Conservation (phyloP, 1,284 basidiomycete genomes). For the Limonomyces culmigenus region DNA sequence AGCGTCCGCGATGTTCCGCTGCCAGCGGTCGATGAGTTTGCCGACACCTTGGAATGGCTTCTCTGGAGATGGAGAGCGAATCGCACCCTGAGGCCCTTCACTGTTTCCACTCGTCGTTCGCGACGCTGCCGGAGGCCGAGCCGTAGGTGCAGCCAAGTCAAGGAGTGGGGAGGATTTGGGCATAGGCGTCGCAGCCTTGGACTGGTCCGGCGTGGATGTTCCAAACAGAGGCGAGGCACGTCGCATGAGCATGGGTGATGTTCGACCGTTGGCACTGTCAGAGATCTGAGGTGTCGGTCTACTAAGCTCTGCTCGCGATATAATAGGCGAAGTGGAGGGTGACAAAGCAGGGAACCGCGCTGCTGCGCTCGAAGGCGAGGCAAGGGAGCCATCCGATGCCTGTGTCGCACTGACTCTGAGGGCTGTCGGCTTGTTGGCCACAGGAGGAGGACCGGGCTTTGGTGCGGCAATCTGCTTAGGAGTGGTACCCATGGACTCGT, state of each 20-base stretch:
- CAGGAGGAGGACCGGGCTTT: slow-evolving; percentile 12
- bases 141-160: slow-evolving; percentile 8
- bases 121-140: background rate
- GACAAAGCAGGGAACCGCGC: slow-evolving; percentile 15
- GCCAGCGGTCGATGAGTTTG: slow-evolving; percentile 70
- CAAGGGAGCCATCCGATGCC: background rate
- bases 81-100: slow-evolving; percentile 13
- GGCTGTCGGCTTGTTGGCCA: slow-evolving; percentile 17
- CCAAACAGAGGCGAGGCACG: background rate
- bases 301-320: slow-evolving; percentile 3
- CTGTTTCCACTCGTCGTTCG: slow-evolving; percentile 5
- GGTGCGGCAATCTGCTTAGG: slow-evolving; percentile 12
- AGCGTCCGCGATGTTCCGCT: slow-evolving; percentile 53
- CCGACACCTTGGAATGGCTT: slow-evolving; percentile 65
- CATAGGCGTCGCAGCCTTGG: slow-evolving; percentile 5
- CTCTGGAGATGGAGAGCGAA: slow-evolving; percentile 46
- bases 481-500: slow-evolving; percentile 42
- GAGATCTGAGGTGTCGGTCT: background rate
- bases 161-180: slow-evolving; percentile 11
- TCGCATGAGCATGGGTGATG: background rate
- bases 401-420: slow-evolving; percentile 5
- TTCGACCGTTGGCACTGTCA: background rate
- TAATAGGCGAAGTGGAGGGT: slow-evolving; percentile 12
- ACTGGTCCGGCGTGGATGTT: background rate
- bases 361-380: slow-evolving; percentile 8